phyloP scores from a whole-genome alignment of 345 rosid species.

The Syzygium oleosum region DNA sequence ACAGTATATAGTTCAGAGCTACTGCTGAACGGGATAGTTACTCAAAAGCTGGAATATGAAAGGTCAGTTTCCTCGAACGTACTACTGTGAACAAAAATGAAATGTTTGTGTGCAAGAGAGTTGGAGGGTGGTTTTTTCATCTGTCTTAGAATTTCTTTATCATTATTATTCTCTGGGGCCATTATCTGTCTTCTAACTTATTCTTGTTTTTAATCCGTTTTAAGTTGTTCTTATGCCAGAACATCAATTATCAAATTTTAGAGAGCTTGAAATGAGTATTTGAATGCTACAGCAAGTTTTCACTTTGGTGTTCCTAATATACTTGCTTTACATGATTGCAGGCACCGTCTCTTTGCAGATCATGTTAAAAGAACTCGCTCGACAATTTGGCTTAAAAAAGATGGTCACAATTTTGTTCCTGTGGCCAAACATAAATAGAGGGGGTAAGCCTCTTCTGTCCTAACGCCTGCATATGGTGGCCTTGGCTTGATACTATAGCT shows the following conservation, averaged over 20 bases:
- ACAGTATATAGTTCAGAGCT: slow-evolving; percentile 83
- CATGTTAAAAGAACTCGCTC: slow-evolving; percentile 67
- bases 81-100: not conserved
- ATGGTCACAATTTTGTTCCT: slow-evolving; percentile 32
- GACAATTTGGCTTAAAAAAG: slow-evolving; percentile 60
- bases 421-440: slow-evolving; percentile 19
- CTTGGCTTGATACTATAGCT: not conserved
- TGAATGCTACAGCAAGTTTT: not conserved
- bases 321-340: slow-evolving; percentile 12
- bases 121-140: not conserved
- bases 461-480: not conserved
- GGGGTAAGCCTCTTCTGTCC: not conserved
- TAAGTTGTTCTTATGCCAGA: not conserved
- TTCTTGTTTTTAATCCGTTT: not conserved
- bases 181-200: not conserved
- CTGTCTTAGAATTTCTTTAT: not conserved
- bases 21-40: slow-evolving; percentile 76
- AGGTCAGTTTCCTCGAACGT: slow-evolving; percentile 33
- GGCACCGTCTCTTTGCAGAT: slow-evolving; percentile 64
- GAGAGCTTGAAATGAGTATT: not conserved
- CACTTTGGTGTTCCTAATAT: not conserved
- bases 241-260: not conserved
- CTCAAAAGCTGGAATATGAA: slow-evolving; percentile 77
- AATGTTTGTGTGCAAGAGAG: not conserved
- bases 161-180: not conserved